Base-by-base conservation (phyloP, 495 filamentous ascomycete species). In the Aspergillus affinis region DNA sequence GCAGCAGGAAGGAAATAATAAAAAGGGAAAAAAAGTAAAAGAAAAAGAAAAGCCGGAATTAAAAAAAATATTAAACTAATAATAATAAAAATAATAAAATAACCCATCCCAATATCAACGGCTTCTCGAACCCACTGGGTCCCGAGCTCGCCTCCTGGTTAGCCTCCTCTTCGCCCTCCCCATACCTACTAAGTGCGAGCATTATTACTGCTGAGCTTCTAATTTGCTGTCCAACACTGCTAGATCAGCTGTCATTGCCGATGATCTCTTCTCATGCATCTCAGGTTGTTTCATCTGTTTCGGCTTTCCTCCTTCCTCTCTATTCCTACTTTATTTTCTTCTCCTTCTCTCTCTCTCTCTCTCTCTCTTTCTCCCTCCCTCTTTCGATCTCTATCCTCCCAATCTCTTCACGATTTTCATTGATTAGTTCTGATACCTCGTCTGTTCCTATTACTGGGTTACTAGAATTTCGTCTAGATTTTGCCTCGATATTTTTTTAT, bases 211-310 rank as follows among this genome's bases (percentile, higher is more conserved):
- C 57, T 62, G 61, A 64, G 61, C 59, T 64, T 62, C 62, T 64
- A 51, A 64, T 60, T 67, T 61, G 65, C 61, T 61, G 54, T 56
- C 58, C 47, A 15, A 41, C 27, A 21, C n/a, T 61, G 51, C 48
- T 66, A 53, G 57, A 68, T 63, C 60, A 68, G 58, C 66, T 68
- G 65, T 68, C 65, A 68, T 48, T 61, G 48, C 62, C 55, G 65
- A 62, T 65, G 65, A 68, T 68, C 65, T 62, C 55, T 53, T 51
- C 55, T 62, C 52, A 58, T 64, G 65, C 65, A 61, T 68, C 57
- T 58, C 55, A 58, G 59, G 53, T 30, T 54, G 62, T 65, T 63
- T 66, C 62, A 63, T 61, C 61, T 69, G 47, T 62, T 44, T 57
- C 48, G 56, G 56, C 54, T 48, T 61, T 60, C 41, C 58, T 54